These are phyloP conservation scores for Candolleomyces eurysporus DNA, from an alignment of 768 basidiomycete species.

Conservation along the genomic window DNA sequence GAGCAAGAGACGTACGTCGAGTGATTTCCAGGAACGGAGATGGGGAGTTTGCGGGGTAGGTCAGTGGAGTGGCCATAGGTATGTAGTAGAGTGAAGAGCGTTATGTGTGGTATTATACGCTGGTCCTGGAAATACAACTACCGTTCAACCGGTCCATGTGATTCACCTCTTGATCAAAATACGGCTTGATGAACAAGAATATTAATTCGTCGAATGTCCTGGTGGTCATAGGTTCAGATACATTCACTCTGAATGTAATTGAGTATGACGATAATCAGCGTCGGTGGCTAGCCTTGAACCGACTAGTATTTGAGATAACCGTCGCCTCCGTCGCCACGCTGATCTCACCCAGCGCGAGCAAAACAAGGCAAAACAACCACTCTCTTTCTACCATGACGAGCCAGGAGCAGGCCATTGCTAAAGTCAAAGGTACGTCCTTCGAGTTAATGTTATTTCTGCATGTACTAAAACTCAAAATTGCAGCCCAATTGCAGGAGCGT, in stretches of 20 bases:
- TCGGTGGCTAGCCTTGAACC: no score
- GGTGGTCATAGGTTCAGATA: not conserved
- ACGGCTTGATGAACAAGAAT: not conserved
- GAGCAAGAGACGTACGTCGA: slow-evolving; percentile 45
- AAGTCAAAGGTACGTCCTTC: slow-evolving; percentile 48
- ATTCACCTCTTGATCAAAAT: not conserved
- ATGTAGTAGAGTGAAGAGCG: not conserved
- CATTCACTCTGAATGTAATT: not conserved
- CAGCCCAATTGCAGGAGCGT: slow-evolving; percentile 65
- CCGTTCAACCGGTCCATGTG: not conserved
- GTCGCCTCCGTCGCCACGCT: no score
- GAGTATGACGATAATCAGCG: no score
- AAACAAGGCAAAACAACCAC: slow-evolving; percentile 24
- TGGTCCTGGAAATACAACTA: not conserved
- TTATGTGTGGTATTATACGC: not conserved
- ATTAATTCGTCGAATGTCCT: not conserved
- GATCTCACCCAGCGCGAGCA: not conserved
- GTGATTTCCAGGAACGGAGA: slow-evolving; percentile 65
- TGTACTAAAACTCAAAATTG: not conserved
- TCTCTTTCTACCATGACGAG: slow-evolving; percentile 34
- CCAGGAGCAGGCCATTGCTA: slow-evolving; percentile 34
- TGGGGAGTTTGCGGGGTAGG: slow-evolving; percentile 38
- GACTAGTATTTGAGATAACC: no score
- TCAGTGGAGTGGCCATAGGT: slow-evolving; percentile 45
- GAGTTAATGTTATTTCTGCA: not conserved